Evolutionary conservation across 257 asterid species (phyloP).

Genomic region (Linaria vulgaris): DNA sequence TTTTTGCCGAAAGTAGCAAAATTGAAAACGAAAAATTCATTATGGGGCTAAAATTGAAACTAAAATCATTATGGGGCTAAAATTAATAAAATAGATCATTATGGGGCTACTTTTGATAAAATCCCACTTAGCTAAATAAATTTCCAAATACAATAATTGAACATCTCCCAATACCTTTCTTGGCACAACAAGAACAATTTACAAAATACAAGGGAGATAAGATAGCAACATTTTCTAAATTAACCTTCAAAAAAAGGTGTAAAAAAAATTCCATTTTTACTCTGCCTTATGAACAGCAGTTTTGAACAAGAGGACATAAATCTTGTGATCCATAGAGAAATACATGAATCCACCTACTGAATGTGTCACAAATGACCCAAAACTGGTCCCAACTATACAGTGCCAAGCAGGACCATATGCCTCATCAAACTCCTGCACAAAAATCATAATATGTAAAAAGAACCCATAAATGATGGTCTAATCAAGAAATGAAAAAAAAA

Average conservation of each 20-base stretch:
- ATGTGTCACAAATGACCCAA: slow-evolving; percentile 86
- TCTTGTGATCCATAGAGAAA: slow-evolving; percentile 82
- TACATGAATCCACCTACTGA: slow-evolving; percentile 86
- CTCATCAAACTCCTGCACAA: slow-evolving; percentile 82
- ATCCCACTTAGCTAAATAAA: too few species aligned
- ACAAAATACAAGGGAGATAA: neutral
- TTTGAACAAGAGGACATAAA: slow-evolving; percentile 74
- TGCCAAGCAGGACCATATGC: slow-evolving; percentile 94
- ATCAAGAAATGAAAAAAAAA: slow-evolving; percentile 19
- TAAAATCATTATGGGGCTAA: too few species aligned
- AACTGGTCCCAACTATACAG: slow-evolving; percentile 79
- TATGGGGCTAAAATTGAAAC: too few species aligned
- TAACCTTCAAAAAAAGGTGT: too few species aligned
- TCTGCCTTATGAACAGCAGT: slow-evolving; percentile 78
- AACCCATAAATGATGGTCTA: slow-evolving; percentile 19
- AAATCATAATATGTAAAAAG: slow-evolving; percentile 18
- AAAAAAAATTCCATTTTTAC: neutral
- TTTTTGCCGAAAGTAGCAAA: too few species aligned
- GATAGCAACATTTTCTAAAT: too few species aligned
- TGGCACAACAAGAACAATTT: neutral
- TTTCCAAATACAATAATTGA: too few species aligned
- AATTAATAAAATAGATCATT: too few species aligned
- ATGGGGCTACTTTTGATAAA: too few species aligned
- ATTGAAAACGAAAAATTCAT: too few species aligned
- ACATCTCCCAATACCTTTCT: neutral